Percentiles rank a stretch among this genome's conserved stretches.
Evolutionary conservation across 768 basidiomycete species (phyloP).

Genomic region (Lenzites betulinus): DNA sequence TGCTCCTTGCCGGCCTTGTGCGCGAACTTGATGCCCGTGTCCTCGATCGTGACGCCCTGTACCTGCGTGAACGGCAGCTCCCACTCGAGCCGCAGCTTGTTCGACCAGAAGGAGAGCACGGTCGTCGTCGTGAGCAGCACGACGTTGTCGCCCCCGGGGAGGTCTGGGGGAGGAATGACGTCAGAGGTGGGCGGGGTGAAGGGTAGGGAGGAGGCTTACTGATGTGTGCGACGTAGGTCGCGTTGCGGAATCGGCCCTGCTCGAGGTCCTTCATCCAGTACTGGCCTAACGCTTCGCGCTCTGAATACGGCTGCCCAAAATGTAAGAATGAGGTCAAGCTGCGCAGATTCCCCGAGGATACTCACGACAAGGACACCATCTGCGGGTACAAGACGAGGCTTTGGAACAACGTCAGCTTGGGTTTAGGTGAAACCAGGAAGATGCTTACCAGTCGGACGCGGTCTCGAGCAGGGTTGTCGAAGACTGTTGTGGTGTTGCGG

Average conservation of each 20-base stretch:
- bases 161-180: slow-evolving; percentile 46
- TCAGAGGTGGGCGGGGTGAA: slow-evolving; percentile 12
- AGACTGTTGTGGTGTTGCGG: slow-evolving; percentile 97
- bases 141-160: slow-evolving; percentile 78
- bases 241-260: slow-evolving; percentile 81
- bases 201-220: slow-evolving; percentile 47
- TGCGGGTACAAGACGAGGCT: slow-evolving; percentile 84
- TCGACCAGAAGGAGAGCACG: slow-evolving; percentile 83
- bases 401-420: slow-evolving; percentile 4
- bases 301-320: slow-evolving; percentile 74
- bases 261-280: slow-evolving; percentile 97
- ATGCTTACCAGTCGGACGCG: slow-evolving; percentile 72
- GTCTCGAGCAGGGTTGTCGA: slow-evolving; percentile 89
- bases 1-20: slow-evolving; percentile 76
- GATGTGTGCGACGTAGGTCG: slow-evolving; percentile 90
- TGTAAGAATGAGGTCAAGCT: neutral
- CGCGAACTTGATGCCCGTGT: slow-evolving; percentile 86
- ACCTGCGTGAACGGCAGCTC: slow-evolving; percentile 87
- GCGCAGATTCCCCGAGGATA: slow-evolving; percentile 10
- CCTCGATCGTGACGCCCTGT: slow-evolving; percentile 85
- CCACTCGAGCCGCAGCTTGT: slow-evolving; percentile 85
- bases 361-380: slow-evolving; percentile 88
- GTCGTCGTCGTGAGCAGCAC: slow-evolving; percentile 77
- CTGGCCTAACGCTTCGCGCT: slow-evolving; percentile 90
- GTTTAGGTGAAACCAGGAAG: neutral